Base-by-base conservation (phyloP, 176 grass and related monocot species). In the Phragmites australis region DNA sequence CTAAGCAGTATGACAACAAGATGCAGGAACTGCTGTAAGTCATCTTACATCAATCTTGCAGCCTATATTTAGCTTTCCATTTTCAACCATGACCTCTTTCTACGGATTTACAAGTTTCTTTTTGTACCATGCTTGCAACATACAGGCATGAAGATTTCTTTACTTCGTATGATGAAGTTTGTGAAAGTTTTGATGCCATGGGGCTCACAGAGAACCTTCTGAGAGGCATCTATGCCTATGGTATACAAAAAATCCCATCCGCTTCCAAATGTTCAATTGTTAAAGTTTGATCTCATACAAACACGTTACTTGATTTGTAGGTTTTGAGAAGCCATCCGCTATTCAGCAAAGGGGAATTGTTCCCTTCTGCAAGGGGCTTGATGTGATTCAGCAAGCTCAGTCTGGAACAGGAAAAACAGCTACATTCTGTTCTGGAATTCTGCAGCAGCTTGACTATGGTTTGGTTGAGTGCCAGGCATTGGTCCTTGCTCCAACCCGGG, bases 291-390 rank as follows among this genome's bases (percentile, higher is more conserved):
- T 48, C 1, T 22, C 15, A 47, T 80, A 49, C 8, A 53, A 80
- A 22, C 46, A 15, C 4, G 4, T 37, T 81, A 12, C 75, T 69
- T 29, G 41, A 21, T 76, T 65, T 67, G 26, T 43, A 94, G 92
- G 92, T 84, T 94, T 94, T 89, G 93, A 95, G 87, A 95, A 95
- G 39, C 93, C 93, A 64, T 95, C 93, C 10, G 93, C 93, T 14
- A 95, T 95, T 68, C 93, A 95, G 81, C 93, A 95, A 40, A 89
- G 93, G 48, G 93, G 93, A 26, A 95, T 95, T 43, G 89, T 95
- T 27, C 93, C 93, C 3, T 95, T 95, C 69, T 92, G 89, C 61
- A 95, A 91, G 84, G 93, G 93, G 27, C 83, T 92, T 54, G 93
- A 95, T 83, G 93, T 95, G 70, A 95, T 95, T 37, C 93, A 95